Evolutionary conservation across 2,329 filamentous ascomycete species (phyloP).

Genomic region (Trichoderma atroviride): DNA sequence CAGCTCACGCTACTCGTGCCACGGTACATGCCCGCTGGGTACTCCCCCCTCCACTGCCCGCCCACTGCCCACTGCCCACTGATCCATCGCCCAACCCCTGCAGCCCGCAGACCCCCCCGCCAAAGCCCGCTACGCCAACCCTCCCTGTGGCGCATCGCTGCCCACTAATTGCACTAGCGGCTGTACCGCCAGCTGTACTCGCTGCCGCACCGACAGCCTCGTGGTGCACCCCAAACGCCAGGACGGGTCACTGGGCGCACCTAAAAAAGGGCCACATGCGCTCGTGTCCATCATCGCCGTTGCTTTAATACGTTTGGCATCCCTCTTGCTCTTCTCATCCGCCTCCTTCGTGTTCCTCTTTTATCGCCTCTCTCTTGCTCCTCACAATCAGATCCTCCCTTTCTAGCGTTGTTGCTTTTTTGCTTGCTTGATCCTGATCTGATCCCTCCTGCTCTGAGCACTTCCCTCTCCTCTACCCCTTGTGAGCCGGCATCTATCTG

Average conservation of each 20-base stretch:
- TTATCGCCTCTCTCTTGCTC: not conserved
- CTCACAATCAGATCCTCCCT: slow-evolving; percentile 9
- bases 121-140: slow-evolving; percentile 6
- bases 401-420: not conserved
- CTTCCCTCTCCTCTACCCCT: not conserved
- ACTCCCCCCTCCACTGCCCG: slow-evolving; percentile 5
- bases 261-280: slow-evolving; percentile 38
- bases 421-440: not conserved
- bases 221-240: slow-evolving; percentile 45
- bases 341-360: slow-evolving; percentile 1
- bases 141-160: slow-evolving; percentile 24
- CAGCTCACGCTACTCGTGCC: slow-evolving; percentile 15
- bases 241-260: slow-evolving; percentile 36
- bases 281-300: slow-evolving; percentile 31
- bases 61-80: not conserved
- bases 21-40: slow-evolving; percentile 20
- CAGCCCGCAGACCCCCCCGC: slow-evolving; percentile 27
- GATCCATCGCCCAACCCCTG: slow-evolving; percentile 24
- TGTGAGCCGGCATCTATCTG: not conserved
- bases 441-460: not conserved
- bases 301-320: slow-evolving; percentile 17
- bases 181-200: slow-evolving; percentile 30
- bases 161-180: slow-evolving; percentile 20
- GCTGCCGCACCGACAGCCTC: slow-evolving; percentile 41
- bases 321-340: slow-evolving; percentile 17